A percentile compares a stretch with the other conserved stretches of the same genome.
phyloP scores from a whole-genome alignment of 805 yeast species.

The Sugiyamaella marilandica region DNA sequence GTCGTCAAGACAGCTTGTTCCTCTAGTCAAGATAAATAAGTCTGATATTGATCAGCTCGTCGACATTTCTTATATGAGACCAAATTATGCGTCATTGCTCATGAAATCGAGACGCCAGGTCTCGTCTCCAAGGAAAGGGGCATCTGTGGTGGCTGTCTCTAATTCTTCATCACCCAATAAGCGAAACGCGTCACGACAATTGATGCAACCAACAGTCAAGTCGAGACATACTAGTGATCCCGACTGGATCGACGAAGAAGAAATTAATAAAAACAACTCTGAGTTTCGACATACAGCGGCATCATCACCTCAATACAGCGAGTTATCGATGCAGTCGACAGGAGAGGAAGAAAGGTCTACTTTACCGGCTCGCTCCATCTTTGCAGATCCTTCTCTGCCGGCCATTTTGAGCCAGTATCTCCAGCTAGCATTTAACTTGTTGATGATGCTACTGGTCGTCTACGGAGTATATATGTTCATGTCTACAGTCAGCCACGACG shows the following conservation, averaged over 20 bases:
- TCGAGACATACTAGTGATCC: too few species aligned
- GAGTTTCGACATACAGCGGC: background rate
- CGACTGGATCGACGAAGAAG: background rate
- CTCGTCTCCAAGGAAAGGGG: background rate
- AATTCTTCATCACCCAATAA: background rate
- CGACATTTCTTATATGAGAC: background rate
- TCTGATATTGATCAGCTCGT: background rate
- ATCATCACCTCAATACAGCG: background rate
- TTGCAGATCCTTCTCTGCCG: conserved; percentile 37
- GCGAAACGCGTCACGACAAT: background rate
- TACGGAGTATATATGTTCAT: conserved; percentile 50
- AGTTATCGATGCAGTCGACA: background rate
- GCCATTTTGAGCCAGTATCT: conserved; percentile 56
- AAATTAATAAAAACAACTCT: background rate
- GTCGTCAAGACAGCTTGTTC: background rate
- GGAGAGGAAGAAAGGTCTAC: background rate
- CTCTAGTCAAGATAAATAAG: background rate
- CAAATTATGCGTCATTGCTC: conserved; percentile 1
- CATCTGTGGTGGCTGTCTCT: background rate
- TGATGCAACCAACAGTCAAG: background rate
- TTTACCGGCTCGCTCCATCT: background rate
- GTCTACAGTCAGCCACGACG: conserved; percentile 59
- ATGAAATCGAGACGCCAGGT: background rate
- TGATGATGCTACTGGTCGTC: conserved; percentile 47
- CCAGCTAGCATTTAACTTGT: conserved; percentile 56